Percentiles rank a stretch among this genome's conserved stretches.
phyloP scores from a whole-genome alignment of 306 rosid genomes.

The Datisca glomerata region DNA sequence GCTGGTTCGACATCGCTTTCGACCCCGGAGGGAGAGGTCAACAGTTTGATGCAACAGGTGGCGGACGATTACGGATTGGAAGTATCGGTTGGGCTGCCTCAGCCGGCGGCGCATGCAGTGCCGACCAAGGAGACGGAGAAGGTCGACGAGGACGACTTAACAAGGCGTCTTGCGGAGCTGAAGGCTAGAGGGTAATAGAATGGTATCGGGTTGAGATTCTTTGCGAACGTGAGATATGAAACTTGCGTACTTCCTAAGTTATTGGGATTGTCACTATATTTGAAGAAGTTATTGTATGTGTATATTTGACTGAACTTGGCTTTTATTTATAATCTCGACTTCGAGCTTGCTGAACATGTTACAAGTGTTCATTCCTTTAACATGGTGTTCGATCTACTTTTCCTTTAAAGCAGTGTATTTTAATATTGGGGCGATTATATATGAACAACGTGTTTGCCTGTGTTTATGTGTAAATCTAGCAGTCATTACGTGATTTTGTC shows the following conservation, averaged over 20 bases:
- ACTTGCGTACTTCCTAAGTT: neutral
- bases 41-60: conserved; percentile 91
- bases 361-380: conserved; percentile 1
- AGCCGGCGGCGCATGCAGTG: conserved; percentile 77
- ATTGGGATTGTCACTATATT: no score
- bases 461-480: no score
- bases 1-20: conserved; percentile 91
- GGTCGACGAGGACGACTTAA: conserved; percentile 76
- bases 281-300: conserved; percentile 3
- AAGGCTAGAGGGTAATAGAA: conserved; percentile 75
- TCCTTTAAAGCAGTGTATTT: no score
- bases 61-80: conserved; percentile 95
- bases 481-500: no score
- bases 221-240: conserved; percentile 4
- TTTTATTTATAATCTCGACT: neutral
- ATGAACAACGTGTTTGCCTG: no score
- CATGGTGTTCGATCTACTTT: no score
- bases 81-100: conserved; percentile 90
- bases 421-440: no score
- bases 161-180: conserved; percentile 89
- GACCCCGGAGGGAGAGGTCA: conserved; percentile 90
- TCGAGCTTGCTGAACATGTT: neutral
- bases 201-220: neutral
- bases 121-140: conserved; percentile 73
- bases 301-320: conserved; percentile 1